Conservation (phyloP, 768 basidiomycete genomes). For the Suillus occidentalis region DNA sequence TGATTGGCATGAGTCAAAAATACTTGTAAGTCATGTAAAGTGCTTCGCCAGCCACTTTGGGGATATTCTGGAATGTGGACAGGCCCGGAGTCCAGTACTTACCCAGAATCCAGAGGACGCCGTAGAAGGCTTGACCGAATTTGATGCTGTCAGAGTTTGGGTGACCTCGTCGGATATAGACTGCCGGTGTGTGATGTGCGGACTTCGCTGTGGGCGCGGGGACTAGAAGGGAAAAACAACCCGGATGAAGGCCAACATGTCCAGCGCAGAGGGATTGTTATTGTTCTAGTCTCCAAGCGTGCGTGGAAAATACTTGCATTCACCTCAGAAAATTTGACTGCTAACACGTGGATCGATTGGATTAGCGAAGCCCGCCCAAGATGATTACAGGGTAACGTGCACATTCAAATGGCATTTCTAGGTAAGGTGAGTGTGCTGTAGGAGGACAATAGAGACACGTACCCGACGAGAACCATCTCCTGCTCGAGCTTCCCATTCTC, state of each 20-base stretch:
- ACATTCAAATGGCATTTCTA: neutral
- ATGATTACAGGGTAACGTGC: neutral
- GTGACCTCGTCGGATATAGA: constrained; percentile 86
- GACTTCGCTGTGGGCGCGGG: constrained; percentile 68
- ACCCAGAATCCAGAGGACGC: constrained; percentile 93
- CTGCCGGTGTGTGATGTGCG: constrained; percentile 57
- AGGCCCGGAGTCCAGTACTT: neutral
- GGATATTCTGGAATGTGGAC: constrained; percentile 37
- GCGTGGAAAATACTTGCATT: constrained; percentile 94
- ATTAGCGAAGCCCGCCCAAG: constrained; percentile 72
- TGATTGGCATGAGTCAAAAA: neutral
- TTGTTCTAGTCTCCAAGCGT: constrained; percentile 61
- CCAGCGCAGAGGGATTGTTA: neutral
- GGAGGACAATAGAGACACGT: constrained; percentile 36
- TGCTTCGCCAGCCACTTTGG: neutral
- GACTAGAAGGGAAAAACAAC: neutral
- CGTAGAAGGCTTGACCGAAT: constrained; percentile 94
- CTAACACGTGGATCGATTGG: constrained; percentile 94
- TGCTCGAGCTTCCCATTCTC: constrained; percentile 97
- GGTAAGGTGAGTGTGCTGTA: constrained; percentile 6
- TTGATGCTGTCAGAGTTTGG: constrained; percentile 81
- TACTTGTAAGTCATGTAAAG: neutral
- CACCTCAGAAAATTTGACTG: constrained; percentile 95
- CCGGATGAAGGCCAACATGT: neutral
- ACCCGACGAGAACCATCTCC: constrained; percentile 96